A percentile compares a stretch with the other conserved stretches of the same genome.
Conservation (phyloP, 2,329 filamentous ascomycete genomes). For the Penicillium nordicum region DNA sequence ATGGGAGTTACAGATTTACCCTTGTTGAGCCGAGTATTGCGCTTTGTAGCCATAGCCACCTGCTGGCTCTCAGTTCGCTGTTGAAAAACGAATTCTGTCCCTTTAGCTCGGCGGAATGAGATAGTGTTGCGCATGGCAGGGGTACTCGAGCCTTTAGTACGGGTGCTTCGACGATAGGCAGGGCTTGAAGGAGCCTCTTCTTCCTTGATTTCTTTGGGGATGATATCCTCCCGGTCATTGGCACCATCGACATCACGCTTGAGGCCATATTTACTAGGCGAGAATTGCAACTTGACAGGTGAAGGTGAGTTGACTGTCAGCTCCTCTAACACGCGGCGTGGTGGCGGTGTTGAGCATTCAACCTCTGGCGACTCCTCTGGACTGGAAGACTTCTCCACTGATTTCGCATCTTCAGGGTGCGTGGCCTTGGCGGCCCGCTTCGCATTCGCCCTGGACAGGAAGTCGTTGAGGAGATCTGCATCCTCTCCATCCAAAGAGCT, state of each 20-base stretch:
- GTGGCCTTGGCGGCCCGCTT: constrained; percentile 39
- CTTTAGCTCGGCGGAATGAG: constrained; percentile 43
- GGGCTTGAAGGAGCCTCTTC: constrained; percentile 27
- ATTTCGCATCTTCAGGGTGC: constrained; percentile 19
- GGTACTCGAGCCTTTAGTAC: constrained; percentile 26
- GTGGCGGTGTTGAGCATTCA: constrained; percentile 29
- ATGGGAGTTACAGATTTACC: constrained; percentile 37
- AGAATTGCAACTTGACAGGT: constrained; percentile 30
- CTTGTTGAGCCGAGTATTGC: constrained; percentile 44
- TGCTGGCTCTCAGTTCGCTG: constrained; percentile 43
- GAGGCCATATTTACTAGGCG: constrained; percentile 28
- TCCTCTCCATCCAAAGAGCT: constrained; percentile 41
- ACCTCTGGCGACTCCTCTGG: constrained; percentile 17
- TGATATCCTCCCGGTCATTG: constrained; percentile 11
- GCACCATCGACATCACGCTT: constrained; percentile 4
- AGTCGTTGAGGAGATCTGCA: constrained; percentile 39
- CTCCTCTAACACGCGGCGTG: constrained; percentile 36
- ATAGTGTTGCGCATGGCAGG: constrained; percentile 38
- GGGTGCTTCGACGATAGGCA: constrained; percentile 36
- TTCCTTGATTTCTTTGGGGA: constrained; percentile 17
- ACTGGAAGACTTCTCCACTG: constrained; percentile 12
- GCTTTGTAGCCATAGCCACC: constrained; percentile 40
- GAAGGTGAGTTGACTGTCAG: constrained; percentile 41
- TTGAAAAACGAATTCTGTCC: constrained; percentile 45
- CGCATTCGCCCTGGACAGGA: constrained; percentile 41